These are phyloP conservation scores for Xerocomus spinulosus DNA, from an alignment of 768 basidiomycete genomes.

Conservation along the genomic window DNA sequence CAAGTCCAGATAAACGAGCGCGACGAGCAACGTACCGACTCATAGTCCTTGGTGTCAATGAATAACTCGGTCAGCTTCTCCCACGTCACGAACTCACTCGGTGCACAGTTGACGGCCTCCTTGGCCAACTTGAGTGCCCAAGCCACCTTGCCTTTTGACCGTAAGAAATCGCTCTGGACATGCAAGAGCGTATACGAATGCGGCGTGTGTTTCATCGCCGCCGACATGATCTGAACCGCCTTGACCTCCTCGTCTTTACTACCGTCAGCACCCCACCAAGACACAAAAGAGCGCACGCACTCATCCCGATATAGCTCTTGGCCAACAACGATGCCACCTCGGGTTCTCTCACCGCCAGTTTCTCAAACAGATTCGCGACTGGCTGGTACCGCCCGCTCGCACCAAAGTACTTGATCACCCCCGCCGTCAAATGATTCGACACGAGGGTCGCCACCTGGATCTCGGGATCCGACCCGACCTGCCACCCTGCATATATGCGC, in stretches of 20 bases:
- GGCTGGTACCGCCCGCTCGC: conserved; percentile 83
- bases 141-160: conserved; percentile 74
- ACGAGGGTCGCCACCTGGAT: conserved; percentile 97
- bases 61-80: conserved; percentile 95
- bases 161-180: conserved; percentile 90
- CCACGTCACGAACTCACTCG: conserved; percentile 99
- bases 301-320: conserved; percentile 93
- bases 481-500: conserved; percentile 69
- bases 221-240: conserved; percentile 88
- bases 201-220: conserved; percentile 78
- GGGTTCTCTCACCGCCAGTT: conserved; percentile 76
- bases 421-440: conserved; percentile 93
- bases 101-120: conserved; percentile 97
- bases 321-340: conserved; percentile 88
- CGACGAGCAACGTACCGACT: conserved; percentile 43
- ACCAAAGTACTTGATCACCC: conserved; percentile 95
- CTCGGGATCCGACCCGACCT: conserved; percentile 96
- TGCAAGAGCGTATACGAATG: conserved; percentile 94
- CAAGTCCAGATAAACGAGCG: background rate
- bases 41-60: conserved; percentile 84
- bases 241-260: conserved; percentile 92
- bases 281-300: conserved; percentile 45
- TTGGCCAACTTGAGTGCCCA: conserved; percentile 91
- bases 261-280: background rate
- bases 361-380: conserved; percentile 93